Evolutionary conservation across 202 grass and related monocot genomes (phyloP), one percentile per base, ranked within the genome.

Genomic region (Cymbopogon flexuosus): DNA sequence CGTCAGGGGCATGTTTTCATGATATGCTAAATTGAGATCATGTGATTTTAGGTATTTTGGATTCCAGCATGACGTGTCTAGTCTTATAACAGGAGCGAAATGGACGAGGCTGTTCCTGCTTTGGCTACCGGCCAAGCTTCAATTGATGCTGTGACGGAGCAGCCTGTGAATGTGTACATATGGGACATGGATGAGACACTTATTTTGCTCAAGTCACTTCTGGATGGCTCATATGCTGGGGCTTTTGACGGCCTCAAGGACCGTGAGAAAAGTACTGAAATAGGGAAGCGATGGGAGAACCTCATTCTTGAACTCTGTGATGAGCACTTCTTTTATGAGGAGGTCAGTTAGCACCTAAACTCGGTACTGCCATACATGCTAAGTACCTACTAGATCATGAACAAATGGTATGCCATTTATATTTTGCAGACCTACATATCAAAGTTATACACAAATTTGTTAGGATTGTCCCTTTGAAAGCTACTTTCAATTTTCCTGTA

Each of bases 151-250:
- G 33, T 21, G 23, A 47, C 62, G 36, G 59, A 92, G 19, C 72
- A 92, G 65, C 60, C 59, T 70, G 43, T 66, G 46, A 88, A 70
- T 21, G 88, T 99, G 22, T 99, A 91, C 54, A 79, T 99, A 31
- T 99, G 92, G 96, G 96, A 99, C 88, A 93, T 99, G 92, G 96
- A 99, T 69, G 96, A 99, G 68, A 96, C 96, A 4, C 90, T 99
- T 15, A 99, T 99, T 80, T 73, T 99, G 70, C 88, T 99, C 68
- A 99, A 95, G 73, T 99, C 96, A 0, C 75, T 99, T 45, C 83
- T 99, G 75, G 96, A 99, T 81, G 92, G 92, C 43, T 91, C 92
- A 2, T 96, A 85, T 79, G 90, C 96, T 22, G 83, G 83, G 15
- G 49, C 77, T 67, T 96, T 93, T 64, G 87, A 95, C 30, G 96